Evolutionary conservation across 2,329 filamentous ascomycete genomes (phyloP), one percentile per base, ranked within the genome.

Genomic region (Curvularia lunata): DNA sequence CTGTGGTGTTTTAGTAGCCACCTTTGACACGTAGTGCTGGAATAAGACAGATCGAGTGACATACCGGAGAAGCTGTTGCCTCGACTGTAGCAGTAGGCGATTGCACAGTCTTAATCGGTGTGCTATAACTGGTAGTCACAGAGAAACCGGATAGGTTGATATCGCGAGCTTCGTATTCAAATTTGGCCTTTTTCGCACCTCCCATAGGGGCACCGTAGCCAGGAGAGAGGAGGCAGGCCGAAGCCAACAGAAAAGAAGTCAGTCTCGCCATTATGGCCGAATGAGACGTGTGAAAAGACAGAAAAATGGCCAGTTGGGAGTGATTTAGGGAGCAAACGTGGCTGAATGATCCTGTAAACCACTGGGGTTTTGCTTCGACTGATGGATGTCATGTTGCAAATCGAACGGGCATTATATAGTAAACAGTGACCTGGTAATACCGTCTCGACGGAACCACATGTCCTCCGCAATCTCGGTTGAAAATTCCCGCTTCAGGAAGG

Each of bases 101-200:
- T 50, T 76, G 74, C 18, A 76, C 45, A 3, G 70, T 63, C 21
- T 66, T 56, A n/a, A 73, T 60, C 3, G 62, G 51, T 34, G 63
- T 70, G 23, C 62, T 73, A 49, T 74, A 76, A 52, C 68, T 75
- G 18, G 70, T 76, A 1, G 73, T 75, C 8, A 68, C 64, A 2
- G 61, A 55, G 7, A 71, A 23, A 16, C 60, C 60, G 1, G 69
- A 66, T 5, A 72, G 30, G 0, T 66, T 66, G 21, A 75, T 65
- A 1, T 56, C 65, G 30, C 71, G 70, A n/a, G 66, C 61, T 10
- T 63, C 60, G 12, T 71, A 18, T 8, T 23, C 40, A 6, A 47
- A 53, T 10, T 52, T 16, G 12, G 61, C 47, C 43, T 57, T 61
- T 52, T 58, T 59, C n/a, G 48, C 21, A 41, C 65, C 64, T 4